Conservation (phyloP, 2,329 filamentous ascomycete species). For the Talaromyces sp. region DNA sequence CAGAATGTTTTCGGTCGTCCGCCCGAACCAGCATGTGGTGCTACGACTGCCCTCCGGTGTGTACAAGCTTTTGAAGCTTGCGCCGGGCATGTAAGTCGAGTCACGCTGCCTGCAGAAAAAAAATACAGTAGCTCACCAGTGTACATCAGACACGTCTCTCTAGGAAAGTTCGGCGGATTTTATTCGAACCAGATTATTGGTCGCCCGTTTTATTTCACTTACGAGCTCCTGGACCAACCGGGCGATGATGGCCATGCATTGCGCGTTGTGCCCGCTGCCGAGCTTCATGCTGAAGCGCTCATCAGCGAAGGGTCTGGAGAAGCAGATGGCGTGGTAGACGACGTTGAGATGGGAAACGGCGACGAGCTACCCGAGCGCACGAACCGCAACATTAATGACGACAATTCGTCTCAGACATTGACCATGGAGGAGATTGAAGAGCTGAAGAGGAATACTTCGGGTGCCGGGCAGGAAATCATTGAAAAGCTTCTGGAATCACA, state of each 20-base stretch:
- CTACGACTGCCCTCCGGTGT: slow-evolving; percentile 49
- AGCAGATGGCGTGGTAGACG: slow-evolving; percentile 32
- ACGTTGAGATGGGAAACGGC: slow-evolving; percentile 22
- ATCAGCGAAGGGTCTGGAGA: slow-evolving; percentile 44
- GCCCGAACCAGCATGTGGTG: slow-evolving; percentile 31
- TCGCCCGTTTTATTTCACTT: slow-evolving; percentile 88
- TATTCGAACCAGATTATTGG: slow-evolving; percentile 83
- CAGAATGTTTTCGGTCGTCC: slow-evolving; percentile 35
- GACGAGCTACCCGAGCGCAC: slow-evolving; percentile 52
- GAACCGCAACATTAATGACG: slow-evolving; percentile 60
- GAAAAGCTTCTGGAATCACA: slow-evolving; percentile 90
- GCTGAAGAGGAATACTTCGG: slow-evolving; percentile 66
- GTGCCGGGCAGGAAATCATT: slow-evolving; percentile 82
- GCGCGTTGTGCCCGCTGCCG: slow-evolving; percentile 71
- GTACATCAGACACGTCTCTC: slow-evolving; percentile 65
- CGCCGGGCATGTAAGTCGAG: slow-evolving; percentile 57
- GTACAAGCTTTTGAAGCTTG: slow-evolving; percentile 54
- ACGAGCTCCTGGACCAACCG: slow-evolving; percentile 72
- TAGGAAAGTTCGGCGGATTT: slow-evolving; percentile 91
- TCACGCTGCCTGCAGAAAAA: slow-evolving; percentile 16
- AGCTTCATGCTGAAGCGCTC: slow-evolving; percentile 74
- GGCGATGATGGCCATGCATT: slow-evolving; percentile 59
- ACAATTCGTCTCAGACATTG: slow-evolving; percentile 67
- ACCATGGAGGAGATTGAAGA: slow-evolving; percentile 66
- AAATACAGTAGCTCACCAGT: slow-evolving; percentile 13